Conservation (phyloP, 140 eudicot species). For the Stevia rebaudiana region DNA sequence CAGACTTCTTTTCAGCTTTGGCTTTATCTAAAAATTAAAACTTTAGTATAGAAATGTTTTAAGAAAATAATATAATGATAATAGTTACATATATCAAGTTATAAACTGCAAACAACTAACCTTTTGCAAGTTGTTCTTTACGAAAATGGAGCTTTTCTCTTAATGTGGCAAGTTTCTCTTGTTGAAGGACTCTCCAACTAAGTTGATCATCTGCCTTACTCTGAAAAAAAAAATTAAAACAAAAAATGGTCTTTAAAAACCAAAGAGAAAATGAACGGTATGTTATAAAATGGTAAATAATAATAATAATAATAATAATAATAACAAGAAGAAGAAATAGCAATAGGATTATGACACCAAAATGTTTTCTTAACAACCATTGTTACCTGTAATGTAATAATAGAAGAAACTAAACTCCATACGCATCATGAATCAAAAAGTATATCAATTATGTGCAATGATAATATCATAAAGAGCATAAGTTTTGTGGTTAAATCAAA, state of each 20-base stretch:
- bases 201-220: constrained; percentile 96
- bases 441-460: not conserved
- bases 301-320: not conserved
- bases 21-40: constrained; percentile 56
- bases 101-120: constrained; percentile 32
- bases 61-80: not conserved
- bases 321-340: not conserved
- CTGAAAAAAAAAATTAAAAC: constrained; percentile 29
- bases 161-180: constrained; percentile 70
- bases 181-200: constrained; percentile 75
- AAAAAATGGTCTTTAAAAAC: not conserved
- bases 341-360: not conserved
- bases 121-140: constrained; percentile 67
- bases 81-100: not conserved
- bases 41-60: constrained; percentile 7
- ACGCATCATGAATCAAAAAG: not conserved
- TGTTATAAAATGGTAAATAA: not conserved
- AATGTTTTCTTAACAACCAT: not conserved
- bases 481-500: constrained; percentile 17
- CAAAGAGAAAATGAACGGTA: not conserved
- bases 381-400: not conserved
- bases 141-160: constrained; percentile 78
- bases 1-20: constrained; percentile 57
- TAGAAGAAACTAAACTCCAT: not conserved
- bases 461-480: not conserved